Percentiles rank a stretch among this genome's conserved stretches.
Evolutionary conservation across 148 eudicot genomes (phyloP).

Genomic region (Vaccinium darrowii): DNA sequence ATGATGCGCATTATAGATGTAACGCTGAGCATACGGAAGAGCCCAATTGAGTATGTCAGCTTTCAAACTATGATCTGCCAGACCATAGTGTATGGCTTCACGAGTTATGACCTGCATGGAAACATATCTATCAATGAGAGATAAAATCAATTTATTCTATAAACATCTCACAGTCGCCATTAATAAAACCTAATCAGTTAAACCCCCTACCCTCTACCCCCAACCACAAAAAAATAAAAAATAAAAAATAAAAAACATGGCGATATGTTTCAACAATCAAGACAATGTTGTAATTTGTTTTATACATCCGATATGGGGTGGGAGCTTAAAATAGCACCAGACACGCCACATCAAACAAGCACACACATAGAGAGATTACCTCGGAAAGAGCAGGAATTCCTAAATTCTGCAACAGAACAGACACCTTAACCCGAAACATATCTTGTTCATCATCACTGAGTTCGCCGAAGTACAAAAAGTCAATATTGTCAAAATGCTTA

Average conservation of each 20-base stretch:
- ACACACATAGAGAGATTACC: constrained; percentile 44
- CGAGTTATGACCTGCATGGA: constrained; percentile 72
- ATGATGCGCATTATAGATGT: constrained; percentile 56
- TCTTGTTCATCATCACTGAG: constrained; percentile 53
- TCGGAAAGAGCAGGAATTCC: constrained; percentile 82
- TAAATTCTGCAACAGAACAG: constrained; percentile 49
- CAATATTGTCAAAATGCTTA: constrained; percentile 54
- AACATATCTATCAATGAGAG: not conserved
- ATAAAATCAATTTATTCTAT: not conserved
- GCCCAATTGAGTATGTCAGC: constrained; percentile 72
- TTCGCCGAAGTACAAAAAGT: constrained; percentile 72
- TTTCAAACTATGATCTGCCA: constrained; percentile 52
- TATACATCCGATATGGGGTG: not conserved
- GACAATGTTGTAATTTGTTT: not conserved
- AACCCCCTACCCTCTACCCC: not conserved
- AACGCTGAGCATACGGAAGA: constrained; percentile 94
- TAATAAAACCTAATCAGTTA: constrained; percentile 14
- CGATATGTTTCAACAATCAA: not conserved
- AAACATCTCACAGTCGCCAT: not conserved
- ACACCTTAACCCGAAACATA: constrained; percentile 52
- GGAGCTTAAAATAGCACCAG: not conserved
- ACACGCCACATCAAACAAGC: not conserved
- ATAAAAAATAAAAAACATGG: not conserved
- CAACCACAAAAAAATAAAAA: not conserved
- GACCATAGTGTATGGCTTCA: constrained; percentile 76